Evolutionary conservation across 306 rosid genomes (phyloP), one percentile per base, ranked within the genome.

Genomic region (Cucurbita pepo): DNA sequence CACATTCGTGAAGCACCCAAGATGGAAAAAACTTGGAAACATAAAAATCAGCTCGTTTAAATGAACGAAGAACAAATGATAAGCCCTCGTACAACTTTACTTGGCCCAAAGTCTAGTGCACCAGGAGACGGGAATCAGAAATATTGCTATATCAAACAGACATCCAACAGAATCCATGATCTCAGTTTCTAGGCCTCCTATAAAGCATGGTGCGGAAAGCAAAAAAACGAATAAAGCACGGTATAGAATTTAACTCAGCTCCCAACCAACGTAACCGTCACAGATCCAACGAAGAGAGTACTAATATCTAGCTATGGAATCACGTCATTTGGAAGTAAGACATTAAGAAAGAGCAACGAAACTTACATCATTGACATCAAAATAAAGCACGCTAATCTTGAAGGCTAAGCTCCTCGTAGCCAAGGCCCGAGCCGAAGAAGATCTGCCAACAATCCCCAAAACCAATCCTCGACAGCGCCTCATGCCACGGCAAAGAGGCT

Each of bases 401-500:
- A 95, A 95, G 9, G 99, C 99, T 84, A 95, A 82, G 88, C 99
- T 95, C 64, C 99, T 79, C 18, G 92, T 83, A 22, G 97, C 99
- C 83, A 95, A 79, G 72, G 94, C 86, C 85, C 91, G 80, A 48
- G 97, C 96, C 22, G 99, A 89, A 13, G 96, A 94, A 83, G 97
- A 95, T 81, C 96, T 88, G 40, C 99, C 99, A 3, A 95, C 80
- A 55, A 95, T 95, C 67, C 99, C 97, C 72, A 95, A 78, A 21
- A 89, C 99, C 80, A 95, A 77, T 5, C 99, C 99, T 9, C 99
- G 94, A 71, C 99, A 95, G 36, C 99, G 88, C 58, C 99, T 82
- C 99, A 95, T 95, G 56, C 99, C 99, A 0, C 97, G 92, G 79
- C 96, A 95, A 67, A 95, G 90, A 6, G 97, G 99, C 86, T 91